Evolutionary conservation across 1,284 basidiomycete species (phyloP), one percentile per base, ranked within the genome.

Genomic region (Trichosporon ovoides): DNA sequence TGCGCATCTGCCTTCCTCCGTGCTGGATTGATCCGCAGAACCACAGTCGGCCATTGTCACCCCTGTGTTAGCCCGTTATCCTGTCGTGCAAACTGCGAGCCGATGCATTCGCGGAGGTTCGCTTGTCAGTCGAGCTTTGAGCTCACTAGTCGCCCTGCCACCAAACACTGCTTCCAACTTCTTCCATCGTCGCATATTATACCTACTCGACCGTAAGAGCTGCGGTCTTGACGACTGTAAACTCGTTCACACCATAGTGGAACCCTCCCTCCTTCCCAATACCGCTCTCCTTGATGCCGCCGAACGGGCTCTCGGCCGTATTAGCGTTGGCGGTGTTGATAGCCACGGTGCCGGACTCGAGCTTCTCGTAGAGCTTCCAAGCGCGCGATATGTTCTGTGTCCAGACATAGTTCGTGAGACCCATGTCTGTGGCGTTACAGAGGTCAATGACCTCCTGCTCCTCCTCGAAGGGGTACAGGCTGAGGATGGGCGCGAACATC

Each of bases 331-430:
- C 88, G 0, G 89, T 90, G 77, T 94, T 94, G 60, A 67, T 63
- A 12, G 68, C 75, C 52, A 74, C 89, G 91, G 96, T 96, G 2
- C 94, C 94, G 6, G 93, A 90, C 77, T 97, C 89, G 52, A 97
- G 81, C 62, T 83, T 86, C 78, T 95, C 93, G 22, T 91, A 91
- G n/a, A 95, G 89, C 52, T 93, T 83, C 89, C 91, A 96, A 50
- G 89, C 87, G 28, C 92, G 81, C 1, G 87, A 86, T 7, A 95
- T 81, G 73, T 97, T 91, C 57, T 87, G 79, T 38, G 89, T 90
- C 79, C 84, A 95, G 79, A 95, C 91, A 74, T 94, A 94, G 55
- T 90, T 91, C 6, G 92, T 91, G 14, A 98, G 81, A 0, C 94
- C 94, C 46, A 89, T 84, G 31, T 88, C 83, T 0, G 87, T 83